phyloP scores from a whole-genome alignment of 345 rosid genomes.

The Dovyalis caffra region DNA sequence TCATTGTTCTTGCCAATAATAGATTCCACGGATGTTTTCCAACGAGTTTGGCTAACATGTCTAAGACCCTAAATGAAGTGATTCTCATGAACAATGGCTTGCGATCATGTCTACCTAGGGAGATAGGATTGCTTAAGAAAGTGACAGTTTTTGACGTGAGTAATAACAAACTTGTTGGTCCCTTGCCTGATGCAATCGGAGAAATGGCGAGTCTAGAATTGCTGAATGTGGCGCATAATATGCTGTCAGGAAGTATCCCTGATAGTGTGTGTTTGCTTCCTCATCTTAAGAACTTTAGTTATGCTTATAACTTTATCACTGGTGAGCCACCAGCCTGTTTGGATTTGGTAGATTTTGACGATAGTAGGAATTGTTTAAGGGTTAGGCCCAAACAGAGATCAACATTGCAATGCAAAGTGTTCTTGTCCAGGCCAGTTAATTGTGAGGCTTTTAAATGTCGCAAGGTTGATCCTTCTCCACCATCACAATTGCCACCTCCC shows the following conservation, averaged over 20 bases:
- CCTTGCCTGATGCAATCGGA: slow-evolving; percentile 50
- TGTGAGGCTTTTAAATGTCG: slow-evolving; percentile 54
- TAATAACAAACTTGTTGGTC: slow-evolving; percentile 56
- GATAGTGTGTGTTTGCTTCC: slow-evolving; percentile 50
- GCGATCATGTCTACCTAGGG: slow-evolving; percentile 58
- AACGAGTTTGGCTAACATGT: slow-evolving; percentile 60
- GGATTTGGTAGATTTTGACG: slow-evolving; percentile 32
- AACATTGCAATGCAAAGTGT: slow-evolving; percentile 49
- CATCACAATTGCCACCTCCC: slow-evolving; percentile 20
- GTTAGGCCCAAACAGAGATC: slow-evolving; percentile 52
- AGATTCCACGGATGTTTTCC: slow-evolving; percentile 73
- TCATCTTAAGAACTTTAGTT: slow-evolving; percentile 54
- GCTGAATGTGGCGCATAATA: slow-evolving; percentile 57
- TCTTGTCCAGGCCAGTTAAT: slow-evolving; percentile 44
- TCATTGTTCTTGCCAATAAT: slow-evolving; percentile 63
- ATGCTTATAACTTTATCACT: slow-evolving; percentile 52
- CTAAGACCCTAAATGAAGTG: slow-evolving; percentile 57
- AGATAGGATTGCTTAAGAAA: slow-evolving; percentile 51
- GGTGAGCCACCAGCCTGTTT: slow-evolving; percentile 49
- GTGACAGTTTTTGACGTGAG: slow-evolving; percentile 66
- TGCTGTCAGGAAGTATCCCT: slow-evolving; percentile 59
- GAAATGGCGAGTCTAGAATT: slow-evolving; percentile 52
- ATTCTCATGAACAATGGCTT: slow-evolving; percentile 59
- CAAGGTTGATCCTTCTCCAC: slow-evolving; percentile 23
- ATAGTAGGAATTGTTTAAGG: slow-evolving; percentile 55